These are phyloP conservation scores for Forsythia viridissima DNA, from an alignment of 257 asterid species.

Conservation along the genomic window DNA sequence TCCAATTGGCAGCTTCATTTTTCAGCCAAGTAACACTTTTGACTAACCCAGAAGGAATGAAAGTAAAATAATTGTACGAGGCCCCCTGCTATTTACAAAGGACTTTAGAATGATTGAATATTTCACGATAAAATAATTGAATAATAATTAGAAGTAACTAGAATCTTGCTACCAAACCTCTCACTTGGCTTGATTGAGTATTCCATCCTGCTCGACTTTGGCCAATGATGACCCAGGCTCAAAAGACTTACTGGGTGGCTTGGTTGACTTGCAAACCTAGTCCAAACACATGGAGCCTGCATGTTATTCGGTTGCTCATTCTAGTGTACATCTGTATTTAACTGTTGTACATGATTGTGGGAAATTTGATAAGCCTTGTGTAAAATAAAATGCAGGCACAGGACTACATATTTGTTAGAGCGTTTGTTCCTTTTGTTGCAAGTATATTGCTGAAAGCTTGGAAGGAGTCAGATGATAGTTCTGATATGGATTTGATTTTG, in stretches of 20 bases:
- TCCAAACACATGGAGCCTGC: neutral
- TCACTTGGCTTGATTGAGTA: neutral
- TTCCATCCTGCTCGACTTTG: no score
- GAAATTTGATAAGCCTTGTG: neutral
- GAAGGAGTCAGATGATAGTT: constrained; percentile 52
- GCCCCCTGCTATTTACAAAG: neutral
- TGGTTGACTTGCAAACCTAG: neutral
- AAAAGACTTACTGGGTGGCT: neutral
- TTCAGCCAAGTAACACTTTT: neutral
- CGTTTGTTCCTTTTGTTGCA: constrained; percentile 68
- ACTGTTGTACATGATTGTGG: neutral
- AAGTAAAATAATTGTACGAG: neutral
- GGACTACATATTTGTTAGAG: constrained; percentile 79
- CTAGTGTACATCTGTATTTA: neutral
- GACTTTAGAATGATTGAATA: neutral
- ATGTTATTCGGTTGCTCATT: neutral
- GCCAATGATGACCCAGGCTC: neutral
- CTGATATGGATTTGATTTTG: constrained; percentile 62
- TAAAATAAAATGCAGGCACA: constrained; percentile 62
- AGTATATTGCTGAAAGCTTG: constrained; percentile 71
- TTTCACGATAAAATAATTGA: neutral
- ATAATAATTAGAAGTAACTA: neutral
- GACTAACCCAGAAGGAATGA: neutral
- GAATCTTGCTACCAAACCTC: neutral
- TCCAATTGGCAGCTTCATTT: neutral